Base-by-base conservation (phyloP, 768 basidiomycete species). In the Gyrodon lividus region DNA sequence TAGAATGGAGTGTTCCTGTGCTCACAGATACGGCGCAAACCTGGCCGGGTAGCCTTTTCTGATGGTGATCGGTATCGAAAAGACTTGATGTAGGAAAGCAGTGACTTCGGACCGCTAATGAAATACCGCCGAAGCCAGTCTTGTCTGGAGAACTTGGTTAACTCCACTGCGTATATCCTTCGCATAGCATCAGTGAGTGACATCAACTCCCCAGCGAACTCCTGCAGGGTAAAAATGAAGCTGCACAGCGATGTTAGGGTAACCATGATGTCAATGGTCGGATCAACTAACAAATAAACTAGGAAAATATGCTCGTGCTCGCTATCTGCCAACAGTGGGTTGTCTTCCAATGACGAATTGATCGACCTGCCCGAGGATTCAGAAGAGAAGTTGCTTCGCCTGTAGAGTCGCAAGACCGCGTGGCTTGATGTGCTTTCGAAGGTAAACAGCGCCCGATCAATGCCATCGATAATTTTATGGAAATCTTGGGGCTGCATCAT, bases 191-290 rank as follows among this genome's bases (percentile, higher is more conserved):
- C 90, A 0, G 91, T 79, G 10, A 98, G 81, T 17, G 82, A 83
- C 28, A 87, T 75, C 45, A 96, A 69, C 67, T 98, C 96, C 51
- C 80, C 76, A 7, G 91, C 81, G 65, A 98, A 98, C 64, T 98
- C 97, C 70, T 99, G 93, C 39, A 98, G 67, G 0, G 93, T 96
- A 70, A 98, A 99, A 57, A 97, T 88, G 70, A 96, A 98, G 74
- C 94, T 97, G 56, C 22, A 43, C 23, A 42, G 31, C 41, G n/a
- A 24, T 41, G 37, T 67, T 48, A 68, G 48, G 3, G 42, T 2
- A 22, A 39, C 13, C 7, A 16, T 16, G 43, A 16, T 6, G 10
- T 12, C 22, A 50, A 50, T 3, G 35, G 30, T 38, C 35, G 10
- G 14, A 43, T 19, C 6, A n/a, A 76, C 92, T 66, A 55, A 95